Evolutionary conservation across 371 early-diverging fungal genomes (phyloP), one percentile per base, ranked within the genome.

Genomic region (Mortierella sp.): DNA sequence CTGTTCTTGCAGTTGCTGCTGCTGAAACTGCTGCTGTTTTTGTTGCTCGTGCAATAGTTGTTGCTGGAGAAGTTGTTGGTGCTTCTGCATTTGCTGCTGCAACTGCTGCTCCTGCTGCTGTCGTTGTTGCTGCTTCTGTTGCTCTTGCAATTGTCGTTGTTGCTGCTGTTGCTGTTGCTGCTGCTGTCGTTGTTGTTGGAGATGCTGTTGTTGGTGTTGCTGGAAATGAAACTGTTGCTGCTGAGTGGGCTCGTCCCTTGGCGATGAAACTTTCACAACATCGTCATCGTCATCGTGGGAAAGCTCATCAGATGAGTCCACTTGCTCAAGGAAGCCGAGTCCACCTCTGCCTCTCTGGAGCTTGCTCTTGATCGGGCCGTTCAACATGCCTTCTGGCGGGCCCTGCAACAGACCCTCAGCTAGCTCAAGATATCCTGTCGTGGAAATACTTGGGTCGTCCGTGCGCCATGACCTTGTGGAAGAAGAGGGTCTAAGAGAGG

Each of bases 211-310:
- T 14, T 50, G 57, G 1, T n/a, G 72, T 26, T 50, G 50, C 8
- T 26, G 52, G 50, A 50, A 50, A 50, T 50, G 50, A 50, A 14
- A 50, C 24, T 38, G 68, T 24, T 68, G 54, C 21, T 68, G 73
- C 74, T 60, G 58, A 42, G 73, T 52, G 54, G 50, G 73, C 47
- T 73, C 34, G 73, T 47, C 54, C 34, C 34, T 73, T 10, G 73
- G 34, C 3, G 28, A 9, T 19, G 70, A 24, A 63, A 16, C 63
- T 63, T 63, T 34, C 4, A 63, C 58, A 28, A 21, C 52, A n/a
- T 48, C 47, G 21, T 65, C 58, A 28, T 45, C 52, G n/a, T 48
- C 48, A 42, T 68, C 68, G 68, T 68, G 68, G 68, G 68, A 68
- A 68, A 42, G 26, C 7, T 52, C 44, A 54, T 58, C 44, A 9